A percentile compares a stretch with the other conserved stretches of the same genome.
Conservation (phyloP, 2,329 filamentous ascomycete genomes). For the Paecilomyces formosus region DNA sequence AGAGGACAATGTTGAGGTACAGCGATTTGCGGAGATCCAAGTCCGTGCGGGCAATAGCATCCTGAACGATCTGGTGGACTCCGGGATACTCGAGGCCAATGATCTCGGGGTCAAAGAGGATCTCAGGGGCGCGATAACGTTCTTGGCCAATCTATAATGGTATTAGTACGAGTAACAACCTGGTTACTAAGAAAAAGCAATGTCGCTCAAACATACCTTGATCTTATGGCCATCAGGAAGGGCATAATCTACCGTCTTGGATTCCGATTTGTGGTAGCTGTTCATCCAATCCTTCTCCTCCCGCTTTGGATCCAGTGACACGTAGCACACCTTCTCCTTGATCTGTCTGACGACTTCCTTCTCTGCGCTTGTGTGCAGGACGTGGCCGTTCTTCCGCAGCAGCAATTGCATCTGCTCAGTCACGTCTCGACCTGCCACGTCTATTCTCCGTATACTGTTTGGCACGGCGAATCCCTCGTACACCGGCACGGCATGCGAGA, state of each 20-base stretch:
- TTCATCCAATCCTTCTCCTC: constrained; percentile 94
- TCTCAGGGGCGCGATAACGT: constrained; percentile 91
- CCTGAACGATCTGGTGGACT: constrained; percentile 95
- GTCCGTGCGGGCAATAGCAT: constrained; percentile 90
- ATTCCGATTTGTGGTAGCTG: constrained; percentile 63
- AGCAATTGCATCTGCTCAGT: constrained; percentile 91
- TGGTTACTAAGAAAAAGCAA: not conserved
- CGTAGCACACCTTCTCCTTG: constrained; percentile 84
- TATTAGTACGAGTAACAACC: constrained; percentile 2
- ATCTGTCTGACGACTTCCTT: constrained; percentile 98
- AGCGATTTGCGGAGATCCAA: constrained; percentile 90
- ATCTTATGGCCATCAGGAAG: constrained; percentile 90
- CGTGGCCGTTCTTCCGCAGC: constrained; percentile 82
- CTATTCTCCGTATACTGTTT: constrained; percentile 89
- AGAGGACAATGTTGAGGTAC: constrained; percentile 95
- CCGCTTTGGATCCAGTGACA: constrained; percentile 80
- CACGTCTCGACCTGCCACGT: constrained; percentile 91
- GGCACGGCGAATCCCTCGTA: constrained; percentile 98
- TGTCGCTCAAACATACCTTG: constrained; percentile 51
- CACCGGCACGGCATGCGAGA: constrained; percentile 93
- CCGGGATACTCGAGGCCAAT: constrained; percentile 96
- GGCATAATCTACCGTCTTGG: constrained; percentile 77
- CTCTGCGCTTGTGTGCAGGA: constrained; percentile 96
- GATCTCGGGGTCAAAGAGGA: constrained; percentile 94
- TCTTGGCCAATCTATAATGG: constrained; percentile 70